These are phyloP conservation scores for Pythium brachiatum DNA, from an alignment of 352 stramenopile genomes.

Conservation along the genomic window DNA sequence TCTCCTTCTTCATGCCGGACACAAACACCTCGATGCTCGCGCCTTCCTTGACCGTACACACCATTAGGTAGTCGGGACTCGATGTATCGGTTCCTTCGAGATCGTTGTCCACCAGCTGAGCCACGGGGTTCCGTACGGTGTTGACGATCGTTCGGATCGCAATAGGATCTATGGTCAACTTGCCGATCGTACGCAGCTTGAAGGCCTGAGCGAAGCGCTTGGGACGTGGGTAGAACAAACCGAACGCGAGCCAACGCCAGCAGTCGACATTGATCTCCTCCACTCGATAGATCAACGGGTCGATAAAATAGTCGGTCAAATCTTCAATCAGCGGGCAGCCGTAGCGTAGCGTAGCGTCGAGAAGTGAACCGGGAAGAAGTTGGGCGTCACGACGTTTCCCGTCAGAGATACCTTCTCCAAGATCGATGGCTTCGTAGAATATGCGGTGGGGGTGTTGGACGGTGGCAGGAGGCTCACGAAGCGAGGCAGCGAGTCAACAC, in stretches of 20 bases:
- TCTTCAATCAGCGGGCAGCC: constrained; percentile 4
- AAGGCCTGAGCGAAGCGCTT: constrained; percentile 7
- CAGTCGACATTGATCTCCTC: not conserved
- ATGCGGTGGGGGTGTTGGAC: not conserved
- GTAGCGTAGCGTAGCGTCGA: constrained; percentile 20
- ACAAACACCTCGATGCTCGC: constrained; percentile 3
- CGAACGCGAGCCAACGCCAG: constrained; percentile 24
- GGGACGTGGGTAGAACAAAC: constrained; percentile 21
- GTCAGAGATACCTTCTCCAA: constrained; percentile 5
- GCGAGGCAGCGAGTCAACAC: not conserved
- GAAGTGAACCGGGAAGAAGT: constrained; percentile 4
- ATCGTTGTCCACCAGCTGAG: constrained; percentile 7
- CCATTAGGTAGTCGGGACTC: constrained; percentile 1
- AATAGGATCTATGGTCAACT: not conserved
- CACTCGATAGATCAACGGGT: no score
- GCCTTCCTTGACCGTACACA: constrained; percentile 6
- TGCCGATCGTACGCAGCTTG: constrained; percentile 7
- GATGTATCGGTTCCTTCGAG: not conserved
- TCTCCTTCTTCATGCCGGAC: not conserved
- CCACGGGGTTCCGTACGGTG: constrained; percentile 4
- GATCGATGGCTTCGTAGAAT: not conserved
- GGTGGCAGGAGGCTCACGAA: not conserved
- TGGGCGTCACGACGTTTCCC: not conserved
- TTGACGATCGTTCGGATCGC: not conserved
- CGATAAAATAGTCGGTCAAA: not conserved